Percentiles rank a stretch among this genome's conserved stretches.
Conservation (phyloP, 495 filamentous ascomycete species). For the Aspergillus leporis region DNA sequence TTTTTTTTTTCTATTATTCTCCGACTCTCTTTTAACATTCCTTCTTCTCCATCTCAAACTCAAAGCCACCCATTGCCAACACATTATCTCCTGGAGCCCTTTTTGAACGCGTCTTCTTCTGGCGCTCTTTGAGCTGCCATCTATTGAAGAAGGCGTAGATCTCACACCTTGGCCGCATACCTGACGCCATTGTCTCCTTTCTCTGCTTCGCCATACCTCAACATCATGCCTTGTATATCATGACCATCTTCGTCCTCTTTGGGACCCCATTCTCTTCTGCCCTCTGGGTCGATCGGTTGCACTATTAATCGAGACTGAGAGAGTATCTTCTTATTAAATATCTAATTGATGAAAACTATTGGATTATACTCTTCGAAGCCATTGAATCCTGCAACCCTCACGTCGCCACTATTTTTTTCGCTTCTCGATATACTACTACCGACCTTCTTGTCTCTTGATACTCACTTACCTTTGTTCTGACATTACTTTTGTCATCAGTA, state of each 20-base stretch:
- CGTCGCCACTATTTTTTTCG: constrained; percentile 7
- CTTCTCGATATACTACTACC: constrained; percentile 6
- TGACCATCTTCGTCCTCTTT: constrained; percentile 42
- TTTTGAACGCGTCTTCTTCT: constrained; percentile 33
- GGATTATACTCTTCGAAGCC: constrained; percentile 15
- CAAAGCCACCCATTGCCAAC: constrained; percentile 26
- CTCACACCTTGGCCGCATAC: constrained; percentile 31
- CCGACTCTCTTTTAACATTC: constrained; percentile 26
- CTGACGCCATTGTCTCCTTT: constrained; percentile 30
- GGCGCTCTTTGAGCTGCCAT: constrained; percentile 40
- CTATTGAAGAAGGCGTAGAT: constrained; percentile 32
- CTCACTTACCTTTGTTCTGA: constrained; percentile 11
- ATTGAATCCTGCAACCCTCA: constrained; percentile 2
- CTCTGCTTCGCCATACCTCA: constrained; percentile 17
- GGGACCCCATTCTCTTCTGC: constrained; percentile 32
- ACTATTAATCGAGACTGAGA: constrained; percentile 37
- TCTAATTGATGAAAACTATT: constrained; percentile 19
- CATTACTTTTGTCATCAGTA: constrained; percentile 5
- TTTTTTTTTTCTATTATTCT: constrained; percentile 26
- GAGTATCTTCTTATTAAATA: constrained; percentile 20
- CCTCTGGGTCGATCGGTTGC: constrained; percentile 34
- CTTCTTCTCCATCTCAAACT: constrained; percentile 24
- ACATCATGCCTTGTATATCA: constrained; percentile 47
- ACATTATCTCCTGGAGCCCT: constrained; percentile 22
- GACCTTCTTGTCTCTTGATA: constrained; percentile 8